Evolutionary conservation across 2,329 filamentous ascomycete species (phyloP).

Genomic region (Sclerotinia nivalis): DNA sequence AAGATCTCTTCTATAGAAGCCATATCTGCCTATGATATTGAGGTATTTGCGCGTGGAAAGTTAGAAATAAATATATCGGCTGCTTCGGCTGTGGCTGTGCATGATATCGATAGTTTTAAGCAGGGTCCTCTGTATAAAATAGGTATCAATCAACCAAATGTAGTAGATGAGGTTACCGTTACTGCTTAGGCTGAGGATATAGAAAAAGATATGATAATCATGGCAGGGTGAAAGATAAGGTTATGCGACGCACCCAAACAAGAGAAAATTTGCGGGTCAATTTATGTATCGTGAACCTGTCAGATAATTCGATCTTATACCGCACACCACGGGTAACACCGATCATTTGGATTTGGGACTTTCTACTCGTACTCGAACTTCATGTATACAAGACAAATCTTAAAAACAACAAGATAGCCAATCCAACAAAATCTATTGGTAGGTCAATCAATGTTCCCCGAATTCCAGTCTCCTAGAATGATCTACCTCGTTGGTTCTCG

Average conservation of each 20-base stretch:
- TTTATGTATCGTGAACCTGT: too few species aligned
- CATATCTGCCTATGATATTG: conserved; percentile 4
- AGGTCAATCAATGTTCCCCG: neutral
- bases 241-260: too few species aligned
- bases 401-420: neutral
- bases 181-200: neutral
- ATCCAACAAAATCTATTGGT: neutral
- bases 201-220: neutral
- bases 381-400: neutral
- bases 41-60: conserved; percentile 11
- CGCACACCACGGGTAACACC: too few species aligned
- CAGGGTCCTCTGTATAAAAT: conserved; percentile 14
- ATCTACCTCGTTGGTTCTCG: neutral
- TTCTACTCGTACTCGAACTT: too few species aligned
- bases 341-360: too few species aligned
- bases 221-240: neutral
- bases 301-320: too few species aligned
- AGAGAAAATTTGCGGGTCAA: too few species aligned
- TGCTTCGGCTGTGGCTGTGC: neutral
- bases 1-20: neutral
- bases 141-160: neutral
- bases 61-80: conserved; percentile 10
- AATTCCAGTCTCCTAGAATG: neutral
- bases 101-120: conserved; percentile 8
- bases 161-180: neutral